Evolutionary conservation across 331 rosid species (phyloP), one percentile per base, ranked within the genome.

Genomic region (Saraca asoca): DNA sequence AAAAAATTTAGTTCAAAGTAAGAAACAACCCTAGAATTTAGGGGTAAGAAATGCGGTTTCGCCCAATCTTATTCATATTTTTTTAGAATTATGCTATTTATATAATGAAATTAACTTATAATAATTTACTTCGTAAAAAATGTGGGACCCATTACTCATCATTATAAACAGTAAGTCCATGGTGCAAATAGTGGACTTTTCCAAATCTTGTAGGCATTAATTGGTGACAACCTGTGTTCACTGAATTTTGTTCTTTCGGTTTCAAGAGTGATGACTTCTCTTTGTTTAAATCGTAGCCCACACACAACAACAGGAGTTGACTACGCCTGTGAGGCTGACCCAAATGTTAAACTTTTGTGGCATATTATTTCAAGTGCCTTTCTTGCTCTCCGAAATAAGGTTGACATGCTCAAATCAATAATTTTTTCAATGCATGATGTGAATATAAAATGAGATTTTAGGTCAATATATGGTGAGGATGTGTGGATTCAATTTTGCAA

Each of bases 141-240:
- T n/a, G n/a, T n/a, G n/a, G n/a, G n/a, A n/a, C n/a, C n/a, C n/a
- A n/a, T n/a, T n/a, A n/a, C n/a, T n/a, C 31, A 24, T 24, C 3
- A 24, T 24, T 24, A 1, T 24, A 24, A 3, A 24, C 31, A 1
- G 1, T 24, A 24, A 24, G 31, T 3, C 3, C 31, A 24, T 24
- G 1, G 31, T 24, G 31, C 3, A 24, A 24, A 24, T n/a, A n/a
- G 3, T 24, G 3, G 31, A 24, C 31, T 24, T 24, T 24, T 24
- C 2, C 31, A 24, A 24, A 44, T 64, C 66, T 69, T 9, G 70
- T 17, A 78, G 67, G 68, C 73, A 62, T 72, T 77, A 74, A 80
- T 85, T 72, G 81, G 75, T 55, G 84, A 72, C 82, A 75, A 73
- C 82, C 56, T 70, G 72, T 64, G 57, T 53, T 55, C 76, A 73